These are phyloP conservation scores for Solanum okadae DNA, from an alignment of 257 asterid genomes.

Conservation along the genomic window DNA sequence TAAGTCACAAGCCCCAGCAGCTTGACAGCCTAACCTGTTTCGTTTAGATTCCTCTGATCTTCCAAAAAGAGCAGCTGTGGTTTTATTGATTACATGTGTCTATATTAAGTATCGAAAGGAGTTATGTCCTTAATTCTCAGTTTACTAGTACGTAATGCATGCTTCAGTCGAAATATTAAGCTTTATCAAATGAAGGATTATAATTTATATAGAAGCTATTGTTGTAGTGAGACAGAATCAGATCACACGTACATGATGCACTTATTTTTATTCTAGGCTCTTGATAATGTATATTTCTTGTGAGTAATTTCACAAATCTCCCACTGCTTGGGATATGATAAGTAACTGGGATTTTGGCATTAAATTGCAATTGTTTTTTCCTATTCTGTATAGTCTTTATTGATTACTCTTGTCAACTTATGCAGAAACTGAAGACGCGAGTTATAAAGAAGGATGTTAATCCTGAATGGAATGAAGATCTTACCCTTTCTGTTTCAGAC, in stretches of 20 bases:
- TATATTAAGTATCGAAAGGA: neutral
- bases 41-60: neutral
- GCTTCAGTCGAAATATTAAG: neutral
- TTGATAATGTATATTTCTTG: neutral
- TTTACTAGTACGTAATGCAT: neutral
- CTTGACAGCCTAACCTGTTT: neutral
- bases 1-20: neutral
- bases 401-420: neutral
- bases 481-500: constrained; percentile 13
- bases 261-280: neutral
- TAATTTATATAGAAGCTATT: neutral
- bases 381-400: neutral
- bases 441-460: constrained; percentile 7
- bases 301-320: neutral
- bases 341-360: neutral
- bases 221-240: neutral
- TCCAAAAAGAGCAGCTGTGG: neutral
- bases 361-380: neutral
- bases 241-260: neutral
- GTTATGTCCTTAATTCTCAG: neutral
- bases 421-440: constrained; percentile 15
- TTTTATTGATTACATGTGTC: neutral
- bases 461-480: constrained; percentile 20
- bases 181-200: neutral
- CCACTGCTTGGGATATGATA: neutral